Evolutionary conservation across 306 rosid genomes (phyloP), one percentile per base, ranked within the genome.

Genomic region (Ochetophila trinervis): DNA sequence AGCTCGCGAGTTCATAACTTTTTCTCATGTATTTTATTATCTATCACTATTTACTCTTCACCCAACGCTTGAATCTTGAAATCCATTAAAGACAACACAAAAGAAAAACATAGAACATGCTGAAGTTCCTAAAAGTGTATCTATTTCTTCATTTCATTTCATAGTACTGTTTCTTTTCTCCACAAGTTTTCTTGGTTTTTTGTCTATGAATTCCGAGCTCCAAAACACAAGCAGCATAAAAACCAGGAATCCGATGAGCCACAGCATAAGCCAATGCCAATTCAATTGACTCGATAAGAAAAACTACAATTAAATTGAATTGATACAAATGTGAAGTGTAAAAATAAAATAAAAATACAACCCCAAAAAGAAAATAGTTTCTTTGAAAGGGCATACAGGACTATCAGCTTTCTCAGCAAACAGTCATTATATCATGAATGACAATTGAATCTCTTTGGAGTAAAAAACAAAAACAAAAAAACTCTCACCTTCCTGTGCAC

Each of bases 391-490:
- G 48, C 69, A 49, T 73, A 73, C 22, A 64, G 57, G 79, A 65
- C 82, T 75, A 78, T 60, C 69, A 18, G 74, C 74, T 79, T 66
- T 71, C 74, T 67, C 80, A 67, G 80, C 80, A 71, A 69, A n/a
- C n/a, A 72, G 78, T 76, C 79, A 76, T 65, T 79, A 84, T 83
- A 80, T 76, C 70, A 65, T 54, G 72, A 62, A 70, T 73, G 71
- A 68, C 75, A 70, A 66, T 59, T 80, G 70, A 79, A 81, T 79
- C 83, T 61, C 36, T 62, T 40, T 37, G 79, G 12, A 40, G 45
- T 40, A 40, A 40, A 36, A 40, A 9, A 40, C 1, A 37, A 37
- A 40, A 71, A 84, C 74, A 71, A 66, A 66, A 71, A 27, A 27
- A 27, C 32, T 27, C 73, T 47, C 80, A 76, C 65, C 66, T 80